These are phyloP conservation scores for Taphrina populina DNA, from an alignment of 1,139 yeast species.

Conservation along the genomic window DNA sequence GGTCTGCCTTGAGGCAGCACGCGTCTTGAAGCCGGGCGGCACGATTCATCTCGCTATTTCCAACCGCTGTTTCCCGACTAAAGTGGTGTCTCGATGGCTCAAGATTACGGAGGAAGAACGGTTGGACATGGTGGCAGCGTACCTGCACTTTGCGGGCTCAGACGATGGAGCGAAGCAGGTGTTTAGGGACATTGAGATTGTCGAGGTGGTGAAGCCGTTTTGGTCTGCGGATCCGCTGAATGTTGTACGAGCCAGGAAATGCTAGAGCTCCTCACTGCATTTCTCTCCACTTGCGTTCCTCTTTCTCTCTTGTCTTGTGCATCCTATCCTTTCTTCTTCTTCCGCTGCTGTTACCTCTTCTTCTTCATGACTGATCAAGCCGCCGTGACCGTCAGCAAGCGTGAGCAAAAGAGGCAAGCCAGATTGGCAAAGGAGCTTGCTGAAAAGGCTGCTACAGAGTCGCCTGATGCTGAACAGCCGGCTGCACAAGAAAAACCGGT, in stretches of 20 bases:
- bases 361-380: constrained; percentile 4
- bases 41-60: constrained; percentile 31
- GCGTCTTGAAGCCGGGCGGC: constrained; percentile 26
- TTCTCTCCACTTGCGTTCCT: too few species aligned
- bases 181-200: constrained; percentile 22
- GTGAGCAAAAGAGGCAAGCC: constrained; percentile 25
- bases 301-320: too few species aligned
- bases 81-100: constrained; percentile 28
- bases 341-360: too few species aligned
- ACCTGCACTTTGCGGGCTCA: constrained; percentile 24
- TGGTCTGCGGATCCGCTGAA: constrained; percentile 24
- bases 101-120: constrained; percentile 21
- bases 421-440: constrained; percentile 20
- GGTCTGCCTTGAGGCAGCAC: constrained; percentile 21
- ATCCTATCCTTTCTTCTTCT: too few species aligned
- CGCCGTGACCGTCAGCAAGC: constrained; percentile 10
- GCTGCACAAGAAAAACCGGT: not conserved
- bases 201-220: constrained; percentile 20
- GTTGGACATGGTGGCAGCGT: constrained; percentile 30
- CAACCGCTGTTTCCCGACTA: constrained; percentile 32
- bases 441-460: not conserved
- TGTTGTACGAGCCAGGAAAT: constrained; percentile 25
- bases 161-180: constrained; percentile 7
- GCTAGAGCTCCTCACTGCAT: too few species aligned
- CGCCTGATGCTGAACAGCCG: not conserved